Percentiles rank a stretch among this genome's conserved stretches.
phyloP scores from a whole-genome alignment of 345 rosid genomes.

The Eucalyptus fibrosa region DNA sequence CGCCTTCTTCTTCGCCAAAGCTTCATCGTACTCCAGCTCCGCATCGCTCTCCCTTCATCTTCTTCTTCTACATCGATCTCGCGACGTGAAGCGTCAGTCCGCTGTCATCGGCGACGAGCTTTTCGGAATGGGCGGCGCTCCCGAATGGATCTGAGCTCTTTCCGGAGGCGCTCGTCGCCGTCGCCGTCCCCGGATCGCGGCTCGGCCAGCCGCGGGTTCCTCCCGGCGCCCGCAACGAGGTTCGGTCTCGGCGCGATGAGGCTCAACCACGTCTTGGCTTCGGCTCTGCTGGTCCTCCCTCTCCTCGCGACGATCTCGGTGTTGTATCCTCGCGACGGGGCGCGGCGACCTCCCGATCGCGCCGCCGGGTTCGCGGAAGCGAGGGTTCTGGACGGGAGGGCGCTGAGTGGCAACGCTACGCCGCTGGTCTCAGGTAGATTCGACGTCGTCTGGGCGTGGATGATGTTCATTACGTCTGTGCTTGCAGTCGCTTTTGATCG shows the following conservation, averaged over 20 bases:
- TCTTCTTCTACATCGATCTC: neutral
- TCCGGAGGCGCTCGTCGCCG: conserved; percentile 23
- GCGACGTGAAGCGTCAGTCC: neutral
- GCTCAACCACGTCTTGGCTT: conserved; percentile 22
- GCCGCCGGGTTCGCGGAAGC: conserved; percentile 26
- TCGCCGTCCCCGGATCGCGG: conserved; percentile 5
- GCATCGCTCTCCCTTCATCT: neutral
- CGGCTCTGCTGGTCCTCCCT: conserved; percentile 19
- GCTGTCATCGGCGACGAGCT: neutral
- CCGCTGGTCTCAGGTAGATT: neutral
- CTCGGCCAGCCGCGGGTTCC: conserved; percentile 1
- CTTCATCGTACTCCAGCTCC: neutral
- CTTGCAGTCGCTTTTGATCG: neutral
- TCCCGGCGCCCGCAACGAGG: conserved; percentile 6
- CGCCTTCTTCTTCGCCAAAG: neutral
- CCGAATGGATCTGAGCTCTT: conserved; percentile 36
- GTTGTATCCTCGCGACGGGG: neutral
- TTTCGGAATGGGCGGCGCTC: neutral
- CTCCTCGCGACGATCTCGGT: neutral
- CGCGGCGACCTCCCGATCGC: conserved; percentile 7
- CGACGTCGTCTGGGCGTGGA: neutral
- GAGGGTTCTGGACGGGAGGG: conserved; percentile 16
- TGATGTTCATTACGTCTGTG: neutral
- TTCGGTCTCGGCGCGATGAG: conserved; percentile 15
- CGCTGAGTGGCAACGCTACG: conserved; percentile 1